Percentiles rank a stretch among this genome's conserved stretches.
Conservation (phyloP, 2,329 filamentous ascomycete species). For the Penicillium nordicum region DNA sequence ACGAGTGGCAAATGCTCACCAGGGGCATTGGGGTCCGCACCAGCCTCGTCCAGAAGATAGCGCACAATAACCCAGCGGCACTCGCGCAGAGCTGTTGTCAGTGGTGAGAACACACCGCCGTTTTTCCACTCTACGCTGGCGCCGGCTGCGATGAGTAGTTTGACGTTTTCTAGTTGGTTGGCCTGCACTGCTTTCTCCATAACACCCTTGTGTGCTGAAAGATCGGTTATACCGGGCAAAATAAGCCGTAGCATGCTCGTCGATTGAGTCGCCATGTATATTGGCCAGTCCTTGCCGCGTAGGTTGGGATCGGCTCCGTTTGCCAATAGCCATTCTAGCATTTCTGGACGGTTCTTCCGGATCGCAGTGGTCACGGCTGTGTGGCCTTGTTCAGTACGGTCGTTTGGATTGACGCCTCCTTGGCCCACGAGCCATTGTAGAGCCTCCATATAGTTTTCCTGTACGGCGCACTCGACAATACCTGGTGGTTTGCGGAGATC, state of each 20-base stretch:
- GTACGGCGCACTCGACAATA: conserved; percentile 63
- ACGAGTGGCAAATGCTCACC: conserved; percentile 70
- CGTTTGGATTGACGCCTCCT: conserved; percentile 57
- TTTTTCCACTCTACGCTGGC: conserved; percentile 69
- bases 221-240: conserved; percentile 48
- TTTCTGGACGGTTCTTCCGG: conserved; percentile 55
- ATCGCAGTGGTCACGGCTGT: conserved; percentile 66
- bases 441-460: conserved; percentile 59
- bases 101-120: conserved; percentile 67
- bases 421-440: conserved; percentile 60
- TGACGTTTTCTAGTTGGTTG: conserved; percentile 64
- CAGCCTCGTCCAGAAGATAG: conserved; percentile 60
- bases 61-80: conserved; percentile 58
- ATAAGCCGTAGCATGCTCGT: conserved; percentile 60
- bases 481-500: conserved; percentile 60
- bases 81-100: conserved; percentile 66
- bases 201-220: conserved; percentile 53
- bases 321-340: conserved; percentile 57
- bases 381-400: conserved; percentile 54
- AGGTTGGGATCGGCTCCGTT: conserved; percentile 61
- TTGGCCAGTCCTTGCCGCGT: conserved; percentile 66
- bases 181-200: conserved; percentile 66
- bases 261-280: conserved; percentile 64
- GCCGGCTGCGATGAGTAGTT: conserved; percentile 61
- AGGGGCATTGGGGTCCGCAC: conserved; percentile 63